Base-by-base conservation (phyloP, 371 early-diverging fungal species). In the Dipsacomyces acuminosporus region DNA sequence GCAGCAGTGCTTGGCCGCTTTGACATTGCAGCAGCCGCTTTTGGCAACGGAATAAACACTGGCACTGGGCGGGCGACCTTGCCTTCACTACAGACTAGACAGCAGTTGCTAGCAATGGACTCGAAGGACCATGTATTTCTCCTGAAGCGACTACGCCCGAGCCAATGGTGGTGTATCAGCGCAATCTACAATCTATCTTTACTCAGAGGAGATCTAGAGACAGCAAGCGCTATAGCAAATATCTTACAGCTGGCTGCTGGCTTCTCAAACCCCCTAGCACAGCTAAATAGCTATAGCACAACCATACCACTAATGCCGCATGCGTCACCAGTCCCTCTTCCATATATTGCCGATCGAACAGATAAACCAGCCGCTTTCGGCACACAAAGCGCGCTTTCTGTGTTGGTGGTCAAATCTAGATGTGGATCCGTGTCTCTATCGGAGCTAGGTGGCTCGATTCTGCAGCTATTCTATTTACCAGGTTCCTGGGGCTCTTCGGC, bases 121-220 rank as follows among this genome's bases (percentile, higher is more conserved):
- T 8, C 11, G 5, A 17, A 4, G 15, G 14, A 5, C n/a, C 15
- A 17, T 13, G 14, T 17, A 13, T 17, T 13, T 7, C 15, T 23
- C n/a, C 19, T 7, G 13, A 24, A 13, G 40, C 26, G 18, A n/a
- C 35, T 15, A 41, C 41, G 70, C 18, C 70, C 70, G 21, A 21
- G 20, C 18, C 64, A 55, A 40, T 59, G 59, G 66, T 65, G 66
- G 66, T 59, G 70, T 14, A 45, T 20, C 25, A 34, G 41, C 36
- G 66, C 59, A 5, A 50, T 51, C 0, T 33, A 55, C n/a, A 51
- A 59, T 11, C 48, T 56, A 9, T 43, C 48, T 8, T 45, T 69
- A 30, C 35, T 54, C 41, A 50, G 66, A 13, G 66, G 70, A 3
- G 70, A 69, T 33, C 38, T 35, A n/a, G 59, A 56, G 6, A 9